Base-by-base conservation (phyloP, 2,329 filamentous ascomycete genomes). In the Fusarium austroafricanum region DNA sequence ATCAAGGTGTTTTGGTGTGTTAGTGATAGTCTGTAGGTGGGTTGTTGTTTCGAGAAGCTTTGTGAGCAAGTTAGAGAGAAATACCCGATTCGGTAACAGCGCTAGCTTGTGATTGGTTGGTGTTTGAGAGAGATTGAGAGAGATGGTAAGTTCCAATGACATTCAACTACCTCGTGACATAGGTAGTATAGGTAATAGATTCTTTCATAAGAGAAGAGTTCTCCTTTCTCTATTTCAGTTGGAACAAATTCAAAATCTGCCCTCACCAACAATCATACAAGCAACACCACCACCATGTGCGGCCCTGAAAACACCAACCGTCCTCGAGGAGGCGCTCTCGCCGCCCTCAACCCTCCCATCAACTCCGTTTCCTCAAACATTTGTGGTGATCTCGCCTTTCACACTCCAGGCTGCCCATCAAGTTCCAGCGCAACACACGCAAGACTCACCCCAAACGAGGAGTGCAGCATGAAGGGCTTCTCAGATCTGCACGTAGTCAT, bases 321-420 rank as follows among this genome's bases (percentile, higher is more conserved):
- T 45, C 80, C 82, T 11, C 77, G 78, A 38, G 82, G 83, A 58
- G 83, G 83, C 33, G 83, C 83, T 17, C 77, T 85, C 49, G 83
- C 77, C 10, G 81, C 83, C 9, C 78, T 85, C 44, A 78, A 72
- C 18, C 76, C 77, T 38, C 72, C 74, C 74, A 11, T 67, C 60
- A 17, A 61, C 37, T 51, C 31, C 28, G 5, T 59, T 6, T 44
- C 46, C 4, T 59, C 54, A 8, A 65, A 54, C 9, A 40, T 78
- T 3, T 63, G 70, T 15, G 79, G 77, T n/a, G 80, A 82, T 38
- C 75, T 85, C 8, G 73, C 79, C 5, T 84, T 85, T 45, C 80
- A 83, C 52, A 81, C 79, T 2, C 79, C 79, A 1, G 80, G 78
- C 9, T 71, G 75, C 21, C 81, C 81, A 3, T 72, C 71, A 21